Evolutionary conservation across 2,329 filamentous ascomycete genomes (phyloP).

Genomic region (Colletotrichum sp.): DNA sequence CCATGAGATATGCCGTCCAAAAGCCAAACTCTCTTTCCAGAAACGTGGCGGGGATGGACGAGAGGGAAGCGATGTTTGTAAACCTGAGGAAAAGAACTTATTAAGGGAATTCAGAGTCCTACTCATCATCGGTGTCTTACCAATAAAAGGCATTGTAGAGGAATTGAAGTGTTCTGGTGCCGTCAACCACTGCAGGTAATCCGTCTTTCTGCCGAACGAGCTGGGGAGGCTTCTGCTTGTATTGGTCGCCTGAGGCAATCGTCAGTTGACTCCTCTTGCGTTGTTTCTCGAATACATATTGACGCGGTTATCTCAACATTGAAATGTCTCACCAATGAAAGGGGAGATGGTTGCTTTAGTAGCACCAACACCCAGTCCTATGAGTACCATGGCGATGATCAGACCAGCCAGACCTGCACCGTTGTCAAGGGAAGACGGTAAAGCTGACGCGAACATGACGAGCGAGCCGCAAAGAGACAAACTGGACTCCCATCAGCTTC

Average conservation of each 20-base stretch:
- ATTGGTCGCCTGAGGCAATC: conserved; percentile 52
- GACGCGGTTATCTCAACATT: too few species aligned
- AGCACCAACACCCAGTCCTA: conserved; percentile 63
- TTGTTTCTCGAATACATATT: background rate
- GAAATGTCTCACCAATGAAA: conserved; percentile 36
- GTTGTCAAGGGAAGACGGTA: conserved; percentile 53
- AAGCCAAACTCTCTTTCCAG: conserved; percentile 64
- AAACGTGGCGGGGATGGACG: conserved; percentile 63
- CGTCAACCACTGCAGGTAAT: conserved; percentile 58
- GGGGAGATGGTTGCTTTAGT: conserved; percentile 58
- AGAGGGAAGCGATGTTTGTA: conserved; percentile 69
- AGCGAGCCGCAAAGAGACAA: conserved; percentile 59
- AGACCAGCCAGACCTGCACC: conserved; percentile 60
- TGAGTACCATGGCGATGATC: conserved; percentile 59
- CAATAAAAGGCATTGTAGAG: conserved; percentile 70
- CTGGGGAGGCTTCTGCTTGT: conserved; percentile 54
- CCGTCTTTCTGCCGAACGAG: conserved; percentile 17
- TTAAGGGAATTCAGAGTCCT: background rate
- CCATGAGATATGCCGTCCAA: conserved; percentile 64
- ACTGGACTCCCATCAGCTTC: conserved; percentile 27
- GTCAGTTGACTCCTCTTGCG: background rate
- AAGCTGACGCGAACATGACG: conserved; percentile 59
- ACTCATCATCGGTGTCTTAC: background rate
- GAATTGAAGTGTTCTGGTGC: conserved; percentile 59
- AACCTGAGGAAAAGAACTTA: conserved; percentile 35